phyloP scores from a whole-genome alignment of 805 yeast species.

The Wickerhamiella azyma region DNA sequence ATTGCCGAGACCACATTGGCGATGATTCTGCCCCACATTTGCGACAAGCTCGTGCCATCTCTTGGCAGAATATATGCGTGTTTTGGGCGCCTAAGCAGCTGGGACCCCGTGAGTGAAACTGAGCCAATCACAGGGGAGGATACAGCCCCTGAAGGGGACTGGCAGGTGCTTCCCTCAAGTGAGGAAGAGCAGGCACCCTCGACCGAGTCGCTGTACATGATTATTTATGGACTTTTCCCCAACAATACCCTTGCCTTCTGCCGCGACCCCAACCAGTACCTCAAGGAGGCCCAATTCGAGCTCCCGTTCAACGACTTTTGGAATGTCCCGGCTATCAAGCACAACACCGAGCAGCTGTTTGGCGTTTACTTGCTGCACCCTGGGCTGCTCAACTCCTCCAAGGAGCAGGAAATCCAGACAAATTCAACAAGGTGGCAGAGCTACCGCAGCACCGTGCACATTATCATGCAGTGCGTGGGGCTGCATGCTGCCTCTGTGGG shows the following conservation, averaged over 20 bases:
- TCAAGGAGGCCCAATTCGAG: constrained; percentile 15
- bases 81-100: constrained; percentile 32
- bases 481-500: constrained; percentile 19
- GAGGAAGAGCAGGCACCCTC: constrained; percentile 16
- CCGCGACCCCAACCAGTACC: constrained; percentile 30
- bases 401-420: constrained; percentile 25
- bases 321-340: constrained; percentile 26
- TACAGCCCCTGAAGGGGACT: neutral
- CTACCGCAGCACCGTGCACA: constrained; percentile 2
- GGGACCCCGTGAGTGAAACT: constrained; percentile 19
- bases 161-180: neutral
- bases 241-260: constrained; percentile 33
- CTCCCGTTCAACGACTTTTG: constrained; percentile 21
- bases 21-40: constrained; percentile 35
- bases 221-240: constrained; percentile 48
- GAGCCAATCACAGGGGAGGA: constrained; percentile 1
- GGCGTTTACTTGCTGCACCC: constrained; percentile 37
- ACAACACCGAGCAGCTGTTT: constrained; percentile 22
- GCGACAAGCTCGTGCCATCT: constrained; percentile 23
- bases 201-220: constrained; percentile 30
- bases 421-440: constrained; percentile 3
- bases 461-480: constrained; percentile 15
- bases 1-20: constrained; percentile 28
- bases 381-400: constrained; percentile 28
- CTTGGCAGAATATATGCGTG: constrained; percentile 34